Base-by-base conservation (phyloP, 1,284 basidiomycete species). In the Leccinum pallidistipes region DNA sequence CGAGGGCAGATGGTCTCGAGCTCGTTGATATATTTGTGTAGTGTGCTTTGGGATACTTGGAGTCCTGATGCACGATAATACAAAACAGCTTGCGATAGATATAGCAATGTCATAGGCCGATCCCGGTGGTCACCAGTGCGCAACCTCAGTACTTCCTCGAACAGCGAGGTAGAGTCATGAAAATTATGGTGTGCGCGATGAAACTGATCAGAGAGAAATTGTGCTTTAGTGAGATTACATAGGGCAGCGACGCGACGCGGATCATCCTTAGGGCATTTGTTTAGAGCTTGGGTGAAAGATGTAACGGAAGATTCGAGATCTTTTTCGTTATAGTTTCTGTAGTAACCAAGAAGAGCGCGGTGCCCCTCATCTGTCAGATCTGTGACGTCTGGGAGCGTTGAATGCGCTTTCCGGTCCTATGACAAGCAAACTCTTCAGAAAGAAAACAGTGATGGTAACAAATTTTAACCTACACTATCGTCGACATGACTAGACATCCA, bases 221-320 rank as follows among this genome's bases (percentile, higher is more conserved):
- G 16, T 16, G 38, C 58, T 12, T 18, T 65, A 5, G 67, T 65
- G 1, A 68, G 58, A 51, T 68, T 69, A 65, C 2, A 61, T 21
- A 24, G 24, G 4, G 55, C 58, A 18, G 38, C 58, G 7, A 55
- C 57, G 3, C 34, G 64, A 52, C 29, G 50, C 1, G 14, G 47
- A 49, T 49, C 47, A 5, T 49, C 5, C 3, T 56, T 4, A 18
- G 52, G 27, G 27, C 68, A 69, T 12, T n/a, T n/a, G 3, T 24
- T 5, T 6, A 57, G 40, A 18, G 55, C 65, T 8, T 12, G 5
- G 12, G 50, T 36, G 47, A 67, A 68, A 12, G 45, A 27, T n/a
- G 14, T n/a, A 11, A 64, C 36, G 21, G 67, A 58, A 5, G 7
- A n/a, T 4, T 52, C 32, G 8, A 67, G 57, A 43, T 67, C 34